Evolutionary conservation across 495 filamentous ascomycete species (phyloP), one percentile per base, ranked within the genome.

Genomic region (Hyaloscypha finlandica): DNA sequence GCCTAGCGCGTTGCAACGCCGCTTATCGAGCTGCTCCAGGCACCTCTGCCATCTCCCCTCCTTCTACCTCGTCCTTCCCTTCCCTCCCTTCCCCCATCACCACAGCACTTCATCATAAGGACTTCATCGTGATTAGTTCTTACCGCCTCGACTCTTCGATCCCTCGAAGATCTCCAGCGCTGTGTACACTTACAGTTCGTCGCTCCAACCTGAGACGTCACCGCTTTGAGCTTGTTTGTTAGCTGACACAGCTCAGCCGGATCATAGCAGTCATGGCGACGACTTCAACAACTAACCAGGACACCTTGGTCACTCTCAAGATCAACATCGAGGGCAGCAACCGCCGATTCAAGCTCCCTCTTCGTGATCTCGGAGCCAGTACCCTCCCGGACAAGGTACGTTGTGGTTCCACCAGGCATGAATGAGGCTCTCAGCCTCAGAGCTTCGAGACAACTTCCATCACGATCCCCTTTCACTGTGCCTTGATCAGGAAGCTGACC

Each of bases 221-320:
- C 70, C 73, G 66, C 70, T 55, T 55, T 32, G 42, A 67, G 63
- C 58, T 66, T 33, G 29, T 58, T 66, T 33, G 29, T 58, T 53
- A 67, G 66, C 69, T 71, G 57, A 73, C 42, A 71, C 63, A 42
- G 14, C 19, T 48, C 64, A 66, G 65, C 63, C 51, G 66, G 56
- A 65, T 63, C 16, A 33, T 45, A 61, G 61, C 42, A 69, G 64
- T 61, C 61, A 74, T 74, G 73, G 67, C 73, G 33, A 67, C 70
- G 19, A 45, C 64, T 33, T 42, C 66, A n/a, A 39, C 70, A 11
- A 67, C 70, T 3, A 72, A 81, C 33, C 86, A 86, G 39, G 92
- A 94, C 64, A 93, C 92, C 63, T 78, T 88, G 64, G 90, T 99
- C 73, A 92, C 90, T 61, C 79, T 97, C 78, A 98, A 98, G 80